Evolutionary conservation across 2,329 filamentous ascomycete species (phyloP).

Genomic region (Fusarium beomiforme): DNA sequence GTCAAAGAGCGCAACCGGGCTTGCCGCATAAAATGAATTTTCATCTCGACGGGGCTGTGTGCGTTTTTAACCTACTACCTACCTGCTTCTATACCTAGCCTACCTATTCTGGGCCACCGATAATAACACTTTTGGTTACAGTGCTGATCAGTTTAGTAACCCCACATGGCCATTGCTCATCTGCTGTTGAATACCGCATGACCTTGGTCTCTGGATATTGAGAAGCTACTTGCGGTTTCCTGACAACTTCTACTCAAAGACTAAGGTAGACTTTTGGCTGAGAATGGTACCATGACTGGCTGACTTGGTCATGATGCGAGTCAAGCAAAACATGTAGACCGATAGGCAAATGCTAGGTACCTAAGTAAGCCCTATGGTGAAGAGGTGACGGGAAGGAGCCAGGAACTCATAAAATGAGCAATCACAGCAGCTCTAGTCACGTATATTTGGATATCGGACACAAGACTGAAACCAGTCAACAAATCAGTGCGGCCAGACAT

Average conservation of each 20-base stretch:
- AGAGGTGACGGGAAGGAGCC: slow-evolving; percentile 7
- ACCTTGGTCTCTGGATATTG: slow-evolving; percentile 8
- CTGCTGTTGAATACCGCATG: not conserved
- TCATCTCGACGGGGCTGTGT: slow-evolving; percentile 16
- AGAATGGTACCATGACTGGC: not conserved
- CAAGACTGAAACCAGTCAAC: slow-evolving; percentile 4
- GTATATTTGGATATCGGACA: slow-evolving; percentile 7
- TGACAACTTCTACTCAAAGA: not conserved
- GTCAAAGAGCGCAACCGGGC: slow-evolving; percentile 33
- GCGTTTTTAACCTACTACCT: too few species aligned
- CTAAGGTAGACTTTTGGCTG: not conserved
- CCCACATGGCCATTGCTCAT: slow-evolving; percentile 26
- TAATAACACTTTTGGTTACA: slow-evolving; percentile 9
- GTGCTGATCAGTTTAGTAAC: slow-evolving; percentile 16
- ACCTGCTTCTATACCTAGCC: slow-evolving; percentile 12
- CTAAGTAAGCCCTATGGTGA: not conserved
- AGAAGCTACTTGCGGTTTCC: not conserved
- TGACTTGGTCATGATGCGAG: slow-evolving; percentile 16
- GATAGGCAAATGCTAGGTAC: slow-evolving; percentile 7
- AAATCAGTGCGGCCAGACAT: slow-evolving; percentile 11
- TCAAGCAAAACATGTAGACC: slow-evolving; percentile 20
- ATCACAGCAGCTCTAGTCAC: not conserved
- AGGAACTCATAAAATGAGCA: not conserved
- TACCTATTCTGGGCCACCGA: slow-evolving; percentile 16
- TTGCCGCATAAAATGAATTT: slow-evolving; percentile 45